These are phyloP conservation scores for Zoysia pacifica DNA, from an alignment of 176 grass and related monocot species.

Conservation along the genomic window DNA sequence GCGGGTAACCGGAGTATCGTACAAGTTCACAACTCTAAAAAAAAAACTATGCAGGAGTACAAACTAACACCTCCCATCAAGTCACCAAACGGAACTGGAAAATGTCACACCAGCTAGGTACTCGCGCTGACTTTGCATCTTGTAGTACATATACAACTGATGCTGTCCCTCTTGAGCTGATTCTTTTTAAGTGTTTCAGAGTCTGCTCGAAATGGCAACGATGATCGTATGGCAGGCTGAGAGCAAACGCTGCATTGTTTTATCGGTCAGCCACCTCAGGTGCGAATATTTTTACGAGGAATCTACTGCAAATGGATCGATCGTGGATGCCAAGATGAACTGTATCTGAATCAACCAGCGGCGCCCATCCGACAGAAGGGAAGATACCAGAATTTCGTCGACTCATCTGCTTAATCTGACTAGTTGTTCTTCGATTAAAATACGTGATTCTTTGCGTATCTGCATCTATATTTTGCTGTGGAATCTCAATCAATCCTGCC, in stretches of 20 bases:
- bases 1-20: too few species aligned
- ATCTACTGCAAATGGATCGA: background rate
- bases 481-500: constrained; percentile 11
- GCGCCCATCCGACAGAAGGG: background rate
- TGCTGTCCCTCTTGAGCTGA: constrained; percentile 25
- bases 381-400: constrained; percentile 3
- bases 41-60: background rate
- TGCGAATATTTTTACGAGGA: constrained; percentile 3
- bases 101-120: constrained; percentile 17
- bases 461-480: background rate
- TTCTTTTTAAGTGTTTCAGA: constrained; percentile 6
- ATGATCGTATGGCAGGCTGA: constrained; percentile 2
- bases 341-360: constrained; percentile 7
- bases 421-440: background rate
- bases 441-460: background rate
- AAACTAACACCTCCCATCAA: constrained; percentile 7
- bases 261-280: background rate
- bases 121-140: constrained; percentile 46
- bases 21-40: background rate
- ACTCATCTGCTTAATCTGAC: background rate
- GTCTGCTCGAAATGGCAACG: constrained; percentile 11
- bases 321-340: constrained; percentile 1
- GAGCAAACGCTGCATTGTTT: background rate
- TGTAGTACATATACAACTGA: background rate
- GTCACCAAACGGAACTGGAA: background rate